A percentile compares a stretch with the other conserved stretches of the same genome.
phyloP scores from a whole-genome alignment of 2,329 filamentous ascomycete species.

The Whalleya microplaca region DNA sequence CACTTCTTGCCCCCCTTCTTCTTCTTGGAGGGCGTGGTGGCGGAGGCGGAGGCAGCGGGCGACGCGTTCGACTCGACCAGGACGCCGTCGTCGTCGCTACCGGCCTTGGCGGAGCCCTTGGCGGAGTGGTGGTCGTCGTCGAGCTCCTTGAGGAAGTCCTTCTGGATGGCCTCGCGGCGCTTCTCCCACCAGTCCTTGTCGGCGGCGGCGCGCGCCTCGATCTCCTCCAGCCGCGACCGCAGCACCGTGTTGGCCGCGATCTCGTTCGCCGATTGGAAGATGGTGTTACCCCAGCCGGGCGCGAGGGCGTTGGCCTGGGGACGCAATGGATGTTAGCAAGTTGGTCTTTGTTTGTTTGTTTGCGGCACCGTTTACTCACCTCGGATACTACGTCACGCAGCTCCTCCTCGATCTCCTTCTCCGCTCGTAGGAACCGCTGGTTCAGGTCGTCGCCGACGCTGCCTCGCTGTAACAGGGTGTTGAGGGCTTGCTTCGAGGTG shows the following conservation, averaged over 20 bases:
- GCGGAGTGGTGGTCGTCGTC: slow-evolving; percentile 62
- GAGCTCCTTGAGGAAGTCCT: slow-evolving; percentile 83
- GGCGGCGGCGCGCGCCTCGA: slow-evolving; percentile 69
- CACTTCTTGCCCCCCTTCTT: slow-evolving; percentile 71
- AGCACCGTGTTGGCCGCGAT: slow-evolving; percentile 84
- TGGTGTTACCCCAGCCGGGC: slow-evolving; percentile 87
- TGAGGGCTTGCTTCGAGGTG: slow-evolving; percentile 84
- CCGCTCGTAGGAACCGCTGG: slow-evolving; percentile 87
- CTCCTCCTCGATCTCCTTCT: slow-evolving; percentile 98
- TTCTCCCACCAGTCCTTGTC: slow-evolving; percentile 96
- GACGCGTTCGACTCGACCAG: slow-evolving; percentile 66
- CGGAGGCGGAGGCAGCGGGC: slow-evolving; percentile 33
- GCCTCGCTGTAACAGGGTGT: slow-evolving; percentile 80
- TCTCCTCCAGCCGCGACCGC: slow-evolving; percentile 74
- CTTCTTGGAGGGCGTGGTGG: slow-evolving; percentile 44
- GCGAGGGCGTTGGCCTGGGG: slow-evolving; percentile 84
- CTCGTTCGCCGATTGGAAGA: slow-evolving; percentile 97
- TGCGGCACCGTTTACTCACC: slow-evolving; percentile 53
- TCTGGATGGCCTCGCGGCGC: slow-evolving; percentile 72
- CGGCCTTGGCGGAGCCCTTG: slow-evolving; percentile 42
- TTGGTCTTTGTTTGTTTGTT: not conserved
- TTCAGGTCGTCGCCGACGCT: slow-evolving; percentile 96
- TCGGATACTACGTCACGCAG: slow-evolving; percentile 91
- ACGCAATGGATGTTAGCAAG: not conserved
- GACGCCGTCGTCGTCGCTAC: slow-evolving; percentile 74